A percentile compares a stretch with the other conserved stretches of the same genome.
Conservation (phyloP, 1,139 yeast genomes). For the Hyphopichia khmerensis region DNA sequence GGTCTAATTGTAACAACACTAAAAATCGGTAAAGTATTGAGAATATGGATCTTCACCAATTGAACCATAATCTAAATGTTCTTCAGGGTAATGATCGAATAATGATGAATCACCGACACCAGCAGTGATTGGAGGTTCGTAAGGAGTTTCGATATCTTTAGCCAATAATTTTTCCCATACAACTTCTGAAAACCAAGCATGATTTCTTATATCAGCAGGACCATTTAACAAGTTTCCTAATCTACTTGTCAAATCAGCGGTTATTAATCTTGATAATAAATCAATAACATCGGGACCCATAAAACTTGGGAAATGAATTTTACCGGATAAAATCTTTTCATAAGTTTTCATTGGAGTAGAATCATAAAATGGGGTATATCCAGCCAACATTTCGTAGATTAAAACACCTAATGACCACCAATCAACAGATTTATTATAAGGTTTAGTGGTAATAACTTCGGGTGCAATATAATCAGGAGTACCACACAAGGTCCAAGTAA, state of each 20-base stretch:
- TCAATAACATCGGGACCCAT: constrained; percentile 53
- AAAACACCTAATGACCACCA: constrained; percentile 67
- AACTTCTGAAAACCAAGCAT: constrained; percentile 60
- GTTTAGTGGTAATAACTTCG: constrained; percentile 60
- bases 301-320: constrained; percentile 49
- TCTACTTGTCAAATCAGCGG: constrained; percentile 54
- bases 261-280: constrained; percentile 49
- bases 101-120: constrained; percentile 66
- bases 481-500: constrained; percentile 62
- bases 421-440: constrained; percentile 61
- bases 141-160: constrained; percentile 61
- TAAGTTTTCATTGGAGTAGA: constrained; percentile 63
- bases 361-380: constrained; percentile 62
- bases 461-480: constrained; percentile 68
- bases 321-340: constrained; percentile 56
- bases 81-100: constrained; percentile 60
- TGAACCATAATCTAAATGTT: constrained; percentile 54
- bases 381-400: constrained; percentile 62
- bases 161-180: constrained; percentile 59
- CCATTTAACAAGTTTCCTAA: constrained; percentile 60
- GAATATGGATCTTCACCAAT: constrained; percentile 51
- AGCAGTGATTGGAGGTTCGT: constrained; percentile 61
- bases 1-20: too few species aligned
- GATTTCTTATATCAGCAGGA: constrained; percentile 55
- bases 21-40: constrained; percentile 51